Base-by-base conservation (phyloP, 2,329 filamentous ascomycete genomes). In the Incumbomyces delicatus region DNA sequence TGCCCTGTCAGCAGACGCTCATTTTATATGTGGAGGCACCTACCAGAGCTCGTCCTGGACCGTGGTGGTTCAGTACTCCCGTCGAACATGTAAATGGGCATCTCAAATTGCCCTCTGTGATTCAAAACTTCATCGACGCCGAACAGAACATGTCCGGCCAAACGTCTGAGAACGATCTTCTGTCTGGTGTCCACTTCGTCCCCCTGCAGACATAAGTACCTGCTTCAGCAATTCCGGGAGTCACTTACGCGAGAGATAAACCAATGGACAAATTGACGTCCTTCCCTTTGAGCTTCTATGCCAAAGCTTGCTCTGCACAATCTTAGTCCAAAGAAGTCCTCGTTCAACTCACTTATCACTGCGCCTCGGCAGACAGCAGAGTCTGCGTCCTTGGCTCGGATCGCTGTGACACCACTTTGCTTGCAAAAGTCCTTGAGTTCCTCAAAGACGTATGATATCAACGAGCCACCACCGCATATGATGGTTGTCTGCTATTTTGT, bases 291-390 rank as follows among this genome's bases (percentile, higher is more conserved):
- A 8, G 22, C 30, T 27, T 44, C 31, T 7, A 45, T 38, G 16
- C 42, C 42, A 13, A 45, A 45, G n/a, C 33, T 38, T 6, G 22
- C 33, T 13, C 33, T 17, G 30, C 17, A 10, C 17, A 45, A 5
- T 13, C 42, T 32, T 3, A 13, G 5, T 35, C 42, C 42, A 6
- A 45, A 45, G 13, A 45, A 22, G n/a, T 45, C 17, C 12, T 37
- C 33, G 22, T n/a, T 17, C 4, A 45, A n/a, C 20, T 45, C 6
- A 27, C 33, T 37, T 14, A 45, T 45, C 2, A 45, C 42, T 10
- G 33, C 42, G 14, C 42, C 42, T 38, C 42, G 18, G 8, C 33
- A 37, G 5, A 45, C 42, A 18, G 42, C 27, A 11, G 42, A 37
- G n/a, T 30, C 22, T 6, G 42, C 27, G 16, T 38, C 33, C 13